These are phyloP conservation scores for Acanthamoeba sp. DNA, from an alignment of 208 protist genomes.

Conservation along the genomic window DNA sequence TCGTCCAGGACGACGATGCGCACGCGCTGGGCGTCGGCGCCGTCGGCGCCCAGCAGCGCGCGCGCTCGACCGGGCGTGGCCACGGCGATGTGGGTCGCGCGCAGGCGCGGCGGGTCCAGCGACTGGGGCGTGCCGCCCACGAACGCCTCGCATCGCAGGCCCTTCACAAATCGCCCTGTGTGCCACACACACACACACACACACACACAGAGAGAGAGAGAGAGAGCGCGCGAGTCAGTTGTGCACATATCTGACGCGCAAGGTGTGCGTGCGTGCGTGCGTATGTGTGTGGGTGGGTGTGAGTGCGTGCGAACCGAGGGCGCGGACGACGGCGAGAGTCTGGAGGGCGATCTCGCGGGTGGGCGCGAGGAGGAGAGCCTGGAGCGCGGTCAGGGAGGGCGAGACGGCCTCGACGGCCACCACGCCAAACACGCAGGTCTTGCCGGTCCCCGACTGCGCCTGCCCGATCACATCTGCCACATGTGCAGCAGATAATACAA, in stretches of 20 bases:
- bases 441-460: constrained; percentile 31
- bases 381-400: neutral
- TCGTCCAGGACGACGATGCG: constrained; percentile 28
- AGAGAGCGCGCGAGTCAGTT: no score
- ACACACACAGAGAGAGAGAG: no score
- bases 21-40: neutral
- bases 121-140: constrained; percentile 33
- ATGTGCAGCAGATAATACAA: neutral
- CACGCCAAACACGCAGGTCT: constrained; percentile 17
- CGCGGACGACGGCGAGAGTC: constrained; percentile 80
- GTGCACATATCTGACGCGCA: no score
- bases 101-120: neutral
- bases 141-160: constrained; percentile 26
- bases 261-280: constrained; percentile 97
- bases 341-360: constrained; percentile 64
- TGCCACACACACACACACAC: no score
- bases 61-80: constrained; percentile 37
- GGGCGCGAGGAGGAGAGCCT: constrained; percentile 59
- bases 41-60: neutral
- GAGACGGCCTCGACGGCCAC: constrained; percentile 1
- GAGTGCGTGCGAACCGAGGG: constrained; percentile 95
- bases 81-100: constrained; percentile 22
- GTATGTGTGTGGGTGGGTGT: constrained; percentile 94
- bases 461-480: constrained; percentile 23
- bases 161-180: neutral